Evolutionary conservation across 78 protist species (phyloP).

Genomic region (Isochrysis galbana): DNA sequence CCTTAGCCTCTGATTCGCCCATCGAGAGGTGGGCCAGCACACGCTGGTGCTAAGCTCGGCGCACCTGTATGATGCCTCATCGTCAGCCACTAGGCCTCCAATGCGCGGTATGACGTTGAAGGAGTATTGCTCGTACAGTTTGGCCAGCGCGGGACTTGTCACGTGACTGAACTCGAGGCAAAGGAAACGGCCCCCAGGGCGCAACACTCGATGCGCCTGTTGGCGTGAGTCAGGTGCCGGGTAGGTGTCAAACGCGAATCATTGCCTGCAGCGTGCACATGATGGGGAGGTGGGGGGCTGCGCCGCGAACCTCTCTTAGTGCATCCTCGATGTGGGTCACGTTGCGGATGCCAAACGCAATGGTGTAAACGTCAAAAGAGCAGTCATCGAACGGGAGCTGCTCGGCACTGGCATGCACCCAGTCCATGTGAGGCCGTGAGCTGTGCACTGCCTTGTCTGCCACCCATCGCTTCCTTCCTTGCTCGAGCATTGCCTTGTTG

Average conservation of each 20-base stretch:
- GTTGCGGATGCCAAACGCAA: constrained; percentile 39
- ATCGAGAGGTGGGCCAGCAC: no score
- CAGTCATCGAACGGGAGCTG: constrained; percentile 30
- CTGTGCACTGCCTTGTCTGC: not conserved
- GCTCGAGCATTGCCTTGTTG: constrained; percentile 16
- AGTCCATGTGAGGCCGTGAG: not conserved
- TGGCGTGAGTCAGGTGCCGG: not conserved
- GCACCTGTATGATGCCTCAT: no score
- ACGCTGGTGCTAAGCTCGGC: no score
- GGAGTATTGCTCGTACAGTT: constrained; percentile 11
- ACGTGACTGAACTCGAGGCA: constrained; percentile 31
- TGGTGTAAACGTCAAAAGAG: constrained; percentile 28
- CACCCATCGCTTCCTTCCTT: not conserved
- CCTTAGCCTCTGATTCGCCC: no score
- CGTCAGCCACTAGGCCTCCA: no score
- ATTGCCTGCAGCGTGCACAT: not conserved
- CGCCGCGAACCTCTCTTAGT: not conserved
- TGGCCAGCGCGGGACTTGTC: not conserved
- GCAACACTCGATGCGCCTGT: constrained; percentile 23
- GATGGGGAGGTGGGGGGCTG: not conserved
- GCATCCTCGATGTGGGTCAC: not conserved
- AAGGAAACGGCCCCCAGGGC: constrained; percentile 40
- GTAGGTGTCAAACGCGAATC: no score
- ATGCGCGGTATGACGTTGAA: no score
- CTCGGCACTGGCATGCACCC: not conserved